A percentile compares a stretch with the other conserved stretches of the same genome.
Conservation (phyloP, 192 early-diverging fungal genomes). For the Entophlyctis luteolus region DNA sequence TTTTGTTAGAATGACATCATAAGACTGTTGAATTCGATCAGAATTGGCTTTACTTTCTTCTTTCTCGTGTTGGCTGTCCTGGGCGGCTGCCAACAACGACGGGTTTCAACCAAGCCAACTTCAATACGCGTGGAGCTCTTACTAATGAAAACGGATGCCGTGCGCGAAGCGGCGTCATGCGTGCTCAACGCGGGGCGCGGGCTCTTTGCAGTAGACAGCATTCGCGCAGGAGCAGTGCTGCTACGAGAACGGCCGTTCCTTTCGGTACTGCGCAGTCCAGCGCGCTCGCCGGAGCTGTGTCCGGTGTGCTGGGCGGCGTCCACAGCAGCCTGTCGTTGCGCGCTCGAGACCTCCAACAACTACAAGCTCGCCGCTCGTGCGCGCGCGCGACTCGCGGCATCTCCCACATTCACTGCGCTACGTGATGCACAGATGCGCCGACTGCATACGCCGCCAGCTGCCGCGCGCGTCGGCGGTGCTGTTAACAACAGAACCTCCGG, state of each 20-base stretch:
- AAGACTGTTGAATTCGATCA: no score
- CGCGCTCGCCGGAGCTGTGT: background rate
- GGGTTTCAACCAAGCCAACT: no score
- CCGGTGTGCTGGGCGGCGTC: background rate
- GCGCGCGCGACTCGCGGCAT: background rate
- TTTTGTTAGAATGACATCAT: no score
- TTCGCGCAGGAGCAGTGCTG: background rate
- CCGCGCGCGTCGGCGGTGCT: background rate
- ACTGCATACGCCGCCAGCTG: background rate
- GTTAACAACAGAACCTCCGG: constrained; percentile 4
- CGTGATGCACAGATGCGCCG: background rate
- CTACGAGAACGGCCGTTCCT: constrained; percentile 1
- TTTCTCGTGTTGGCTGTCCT: no score
- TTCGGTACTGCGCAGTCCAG: background rate
- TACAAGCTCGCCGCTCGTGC: background rate
- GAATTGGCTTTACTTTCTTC: no score
- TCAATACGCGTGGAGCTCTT: no score
- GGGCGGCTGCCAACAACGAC: no score
- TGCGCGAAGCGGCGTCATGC: no score
- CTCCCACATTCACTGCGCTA: background rate
- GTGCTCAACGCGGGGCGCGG: constrained; percentile 1
- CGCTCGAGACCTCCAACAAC: background rate
- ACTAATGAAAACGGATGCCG: no score
- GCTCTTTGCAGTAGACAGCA: background rate
- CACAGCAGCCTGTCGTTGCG: background rate